Conservation (phyloP, 768 basidiomycete genomes). For the Hypholoma sublateritium region DNA sequence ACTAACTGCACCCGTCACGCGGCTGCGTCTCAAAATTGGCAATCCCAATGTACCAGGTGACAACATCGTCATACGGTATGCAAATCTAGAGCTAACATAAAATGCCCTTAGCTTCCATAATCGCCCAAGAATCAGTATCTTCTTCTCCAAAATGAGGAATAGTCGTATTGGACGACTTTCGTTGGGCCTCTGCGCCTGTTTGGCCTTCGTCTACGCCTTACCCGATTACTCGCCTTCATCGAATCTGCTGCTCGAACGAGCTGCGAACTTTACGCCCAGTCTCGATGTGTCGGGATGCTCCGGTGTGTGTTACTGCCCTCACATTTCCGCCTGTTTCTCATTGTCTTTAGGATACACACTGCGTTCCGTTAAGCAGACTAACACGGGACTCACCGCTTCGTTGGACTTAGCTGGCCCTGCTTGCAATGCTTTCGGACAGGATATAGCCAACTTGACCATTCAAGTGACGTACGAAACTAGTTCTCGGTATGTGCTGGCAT, state of each 20-base stretch:
- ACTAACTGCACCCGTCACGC: background rate
- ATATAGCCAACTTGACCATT: conserved; percentile 58
- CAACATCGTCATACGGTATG: background rate
- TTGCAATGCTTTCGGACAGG: conserved; percentile 67
- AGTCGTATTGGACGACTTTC: background rate
- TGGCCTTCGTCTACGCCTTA: conserved; percentile 1
- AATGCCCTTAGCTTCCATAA: background rate
- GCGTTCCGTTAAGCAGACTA: conserved; percentile 38
- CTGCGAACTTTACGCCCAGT: conserved; percentile 1
- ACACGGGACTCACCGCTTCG: conserved; percentile 52
- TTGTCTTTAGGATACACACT: conserved; percentile 52
- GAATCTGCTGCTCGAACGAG: background rate
- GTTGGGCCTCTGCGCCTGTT: background rate
- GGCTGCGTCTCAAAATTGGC: conserved; percentile 3
- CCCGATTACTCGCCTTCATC: background rate
- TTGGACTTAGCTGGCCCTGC: conserved; percentile 52
- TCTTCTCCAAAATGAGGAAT: background rate
- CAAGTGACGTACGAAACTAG: conserved; percentile 65
- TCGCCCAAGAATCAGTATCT: background rate
- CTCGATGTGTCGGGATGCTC: conserved; percentile 19
- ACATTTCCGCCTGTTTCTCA: conserved; percentile 1
- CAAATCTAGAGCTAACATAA: background rate
- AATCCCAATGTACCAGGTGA: conserved; percentile 1
- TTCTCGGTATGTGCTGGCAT: conserved; percentile 37
- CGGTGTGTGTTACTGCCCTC: conserved; percentile 10